A percentile compares a stretch with the other conserved stretches of the same genome.
phyloP scores from a whole-genome alignment of 1,139 yeast genomes.

The Tardiomyces depauwii region DNA sequence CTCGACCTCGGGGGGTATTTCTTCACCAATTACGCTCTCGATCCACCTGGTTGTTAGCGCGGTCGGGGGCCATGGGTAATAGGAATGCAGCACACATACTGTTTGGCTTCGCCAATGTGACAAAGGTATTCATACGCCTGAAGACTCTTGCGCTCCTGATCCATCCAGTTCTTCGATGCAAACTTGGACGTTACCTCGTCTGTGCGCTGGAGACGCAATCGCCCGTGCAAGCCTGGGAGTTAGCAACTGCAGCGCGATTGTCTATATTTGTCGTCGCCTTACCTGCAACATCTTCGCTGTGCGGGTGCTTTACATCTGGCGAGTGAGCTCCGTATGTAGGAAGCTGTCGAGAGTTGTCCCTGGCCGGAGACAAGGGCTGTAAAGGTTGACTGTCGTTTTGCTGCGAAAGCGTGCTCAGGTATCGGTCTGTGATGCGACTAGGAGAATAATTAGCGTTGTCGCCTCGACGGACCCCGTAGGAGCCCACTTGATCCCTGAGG shows the following conservation, averaged over 20 bases:
- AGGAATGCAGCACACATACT: too few relatives aligned
- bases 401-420: not conserved
- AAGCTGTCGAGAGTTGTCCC: not conserved
- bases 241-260: not conserved
- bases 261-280: not conserved
- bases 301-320: not conserved
- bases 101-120: constrained; percentile 76
- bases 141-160: constrained; percentile 31
- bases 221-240: constrained; percentile 22
- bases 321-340: not conserved
- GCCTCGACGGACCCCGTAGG: too few relatives aligned
- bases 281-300: not conserved
- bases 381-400: not conserved
- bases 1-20: constrained; percentile 42
- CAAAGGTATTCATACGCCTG: constrained; percentile 78
- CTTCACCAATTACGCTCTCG: constrained; percentile 43
- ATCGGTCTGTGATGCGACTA: not conserved
- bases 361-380: not conserved
- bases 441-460: too few relatives aligned
- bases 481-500: not conserved
- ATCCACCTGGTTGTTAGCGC: constrained; percentile 36
- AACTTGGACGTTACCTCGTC: constrained; percentile 19
- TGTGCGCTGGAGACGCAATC: constrained; percentile 24
- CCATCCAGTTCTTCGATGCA: constrained; percentile 30
- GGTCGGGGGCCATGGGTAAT: too few relatives aligned